These are phyloP conservation scores for Dittrichia graveolens DNA, from an alignment of 129 eudicot species.

Conservation along the genomic window DNA sequence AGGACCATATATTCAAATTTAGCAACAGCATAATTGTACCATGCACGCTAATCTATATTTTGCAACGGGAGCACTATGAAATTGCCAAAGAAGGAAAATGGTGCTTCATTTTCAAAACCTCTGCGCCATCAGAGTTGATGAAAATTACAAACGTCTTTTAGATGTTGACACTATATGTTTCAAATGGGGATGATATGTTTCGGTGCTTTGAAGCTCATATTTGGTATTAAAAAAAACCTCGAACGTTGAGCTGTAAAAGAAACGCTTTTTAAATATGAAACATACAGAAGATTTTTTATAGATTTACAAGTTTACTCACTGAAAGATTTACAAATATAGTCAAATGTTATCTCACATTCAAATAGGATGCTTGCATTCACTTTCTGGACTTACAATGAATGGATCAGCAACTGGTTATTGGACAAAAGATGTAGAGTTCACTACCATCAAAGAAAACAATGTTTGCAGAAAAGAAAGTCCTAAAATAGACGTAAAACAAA, in stretches of 20 bases:
- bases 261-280: slow-evolving; percentile 5
- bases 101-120: neutral
- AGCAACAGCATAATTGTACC: neutral
- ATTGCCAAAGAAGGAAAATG: neutral
- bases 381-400: slow-evolving; percentile 8
- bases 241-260: neutral
- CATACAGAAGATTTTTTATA: slow-evolving; percentile 2
- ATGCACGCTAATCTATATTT: neutral
- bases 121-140: neutral
- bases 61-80: slow-evolving; percentile 1
- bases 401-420: slow-evolving; percentile 1
- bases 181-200: slow-evolving; percentile 6
- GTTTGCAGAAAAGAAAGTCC: neutral
- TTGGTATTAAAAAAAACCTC: neutral
- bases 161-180: neutral
- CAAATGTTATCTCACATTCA: slow-evolving; percentile 21
- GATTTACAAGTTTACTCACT: slow-evolving; percentile 11
- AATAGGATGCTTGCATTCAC: slow-evolving; percentile 20
- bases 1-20: slow-evolving; percentile 1
- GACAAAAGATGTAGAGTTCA: slow-evolving; percentile 14
- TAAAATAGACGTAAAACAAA: neutral
- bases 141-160: neutral
- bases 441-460: neutral
- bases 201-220: neutral
- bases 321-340: slow-evolving; percentile 10